Conservation (phyloP, 2,329 filamentous ascomycete genomes). For the Pseudocercospora vitis region DNA sequence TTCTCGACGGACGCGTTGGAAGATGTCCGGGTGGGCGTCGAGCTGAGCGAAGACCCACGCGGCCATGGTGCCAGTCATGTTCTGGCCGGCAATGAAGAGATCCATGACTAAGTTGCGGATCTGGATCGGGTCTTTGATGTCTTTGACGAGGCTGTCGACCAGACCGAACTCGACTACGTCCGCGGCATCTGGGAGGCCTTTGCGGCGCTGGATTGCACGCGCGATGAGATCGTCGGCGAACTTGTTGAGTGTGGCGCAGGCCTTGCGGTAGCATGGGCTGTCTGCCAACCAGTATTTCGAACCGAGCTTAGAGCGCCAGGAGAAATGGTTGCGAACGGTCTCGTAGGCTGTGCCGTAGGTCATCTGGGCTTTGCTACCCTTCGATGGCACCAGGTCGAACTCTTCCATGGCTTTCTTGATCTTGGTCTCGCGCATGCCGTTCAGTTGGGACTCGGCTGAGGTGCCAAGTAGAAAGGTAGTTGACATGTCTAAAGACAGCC, state of each 20-base stretch:
- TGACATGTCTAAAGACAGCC: conserved; percentile 41
- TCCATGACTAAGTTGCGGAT: conserved; percentile 47
- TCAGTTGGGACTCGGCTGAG: conserved; percentile 29
- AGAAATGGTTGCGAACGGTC: conserved; percentile 29
- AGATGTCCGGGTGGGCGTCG: conserved; percentile 30
- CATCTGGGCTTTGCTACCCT: conserved; percentile 14
- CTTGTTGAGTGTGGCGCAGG: conserved; percentile 34
- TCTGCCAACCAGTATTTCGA: conserved; percentile 45
- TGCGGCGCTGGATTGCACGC: conserved; percentile 18
- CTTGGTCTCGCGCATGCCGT: conserved; percentile 21
- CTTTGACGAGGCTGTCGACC: conserved; percentile 45
- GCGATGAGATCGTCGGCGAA: conserved; percentile 25
- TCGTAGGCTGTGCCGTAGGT: conserved; percentile 25
- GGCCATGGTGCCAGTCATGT: conserved; percentile 58
- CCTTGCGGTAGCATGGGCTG: conserved; percentile 43
- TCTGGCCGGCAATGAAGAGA: conserved; percentile 54
- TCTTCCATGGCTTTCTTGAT: conserved; percentile 26
- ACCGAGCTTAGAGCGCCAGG: conserved; percentile 25
- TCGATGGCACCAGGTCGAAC: conserved; percentile 25
- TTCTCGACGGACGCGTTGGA: conserved; percentile 29
- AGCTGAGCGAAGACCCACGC: conserved; percentile 38
- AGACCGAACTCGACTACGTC: conserved; percentile 39
- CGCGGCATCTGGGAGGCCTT: neutral
- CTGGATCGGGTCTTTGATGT: conserved; percentile 43
- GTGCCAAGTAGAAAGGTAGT: conserved; percentile 38